Percentiles rank a stretch among this genome's conserved stretches.
Evolutionary conservation across 1,284 basidiomycete species (phyloP).

Genomic region (Veloboletus limbatus): DNA sequence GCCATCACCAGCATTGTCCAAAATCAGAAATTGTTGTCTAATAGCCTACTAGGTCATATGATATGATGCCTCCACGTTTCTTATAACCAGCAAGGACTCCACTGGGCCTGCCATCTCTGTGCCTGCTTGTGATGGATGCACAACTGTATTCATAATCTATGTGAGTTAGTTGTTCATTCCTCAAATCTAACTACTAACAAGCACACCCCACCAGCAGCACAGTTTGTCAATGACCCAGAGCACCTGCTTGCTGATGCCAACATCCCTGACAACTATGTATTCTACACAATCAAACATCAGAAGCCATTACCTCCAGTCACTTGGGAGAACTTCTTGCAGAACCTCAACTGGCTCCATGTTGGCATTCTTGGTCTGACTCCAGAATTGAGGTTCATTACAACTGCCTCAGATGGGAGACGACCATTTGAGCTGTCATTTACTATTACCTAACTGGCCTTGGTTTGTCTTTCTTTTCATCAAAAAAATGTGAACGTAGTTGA

Average conservation of each 20-base stretch:
- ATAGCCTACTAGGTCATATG: too few species aligned
- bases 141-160: too few species aligned
- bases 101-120: too few species aligned
- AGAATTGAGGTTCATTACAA: slow-evolving; percentile 61
- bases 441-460: slow-evolving; percentile 86
- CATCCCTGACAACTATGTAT: slow-evolving; percentile 89
- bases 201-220: too few species aligned
- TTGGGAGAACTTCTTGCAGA: slow-evolving; percentile 61
- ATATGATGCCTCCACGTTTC: too few species aligned
- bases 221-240: slow-evolving; percentile 34
- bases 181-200: too few species aligned
- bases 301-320: slow-evolving; percentile 77
- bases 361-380: slow-evolving; percentile 72
- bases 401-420: slow-evolving; percentile 64
- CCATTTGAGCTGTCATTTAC: slow-evolving; percentile 69
- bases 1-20: too few species aligned
- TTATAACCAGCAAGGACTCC: too few species aligned
- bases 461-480: slow-evolving; percentile 30
- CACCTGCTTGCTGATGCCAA: slow-evolving; percentile 57
- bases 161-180: too few species aligned
- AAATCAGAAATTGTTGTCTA: too few species aligned
- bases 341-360: slow-evolving; percentile 72
- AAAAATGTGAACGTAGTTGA: neutral
- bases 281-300: slow-evolving; percentile 75
- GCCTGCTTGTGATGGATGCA: too few species aligned